These are phyloP conservation scores for Gossypium aridum DNA, from an alignment of 441 rosid genomes.

Conservation along the genomic window DNA sequence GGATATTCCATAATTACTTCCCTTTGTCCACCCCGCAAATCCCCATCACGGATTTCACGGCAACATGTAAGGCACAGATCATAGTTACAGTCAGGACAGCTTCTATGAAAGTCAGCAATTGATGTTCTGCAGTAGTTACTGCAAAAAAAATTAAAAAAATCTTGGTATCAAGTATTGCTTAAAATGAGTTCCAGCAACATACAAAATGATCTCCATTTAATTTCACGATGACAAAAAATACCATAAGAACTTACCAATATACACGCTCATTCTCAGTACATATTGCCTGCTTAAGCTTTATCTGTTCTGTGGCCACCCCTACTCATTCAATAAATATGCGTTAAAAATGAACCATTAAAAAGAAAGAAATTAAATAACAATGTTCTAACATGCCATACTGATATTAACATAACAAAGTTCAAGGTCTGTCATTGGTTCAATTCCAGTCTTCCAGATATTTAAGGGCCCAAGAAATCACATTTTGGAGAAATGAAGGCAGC, in stretches of 20 bases:
- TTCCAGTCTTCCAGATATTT: neutral
- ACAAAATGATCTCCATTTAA: neutral
- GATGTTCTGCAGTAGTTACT: slow-evolving; percentile 73
- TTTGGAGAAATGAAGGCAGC: neutral
- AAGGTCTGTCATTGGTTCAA: neutral
- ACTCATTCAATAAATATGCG: slow-evolving; percentile 10
- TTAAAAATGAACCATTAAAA: neutral
- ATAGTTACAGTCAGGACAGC: slow-evolving; percentile 53
- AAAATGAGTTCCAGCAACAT: neutral
- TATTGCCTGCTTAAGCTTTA: slow-evolving; percentile 24
- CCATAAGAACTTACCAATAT: slow-evolving; percentile 31
- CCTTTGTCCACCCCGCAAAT: slow-evolving; percentile 32
- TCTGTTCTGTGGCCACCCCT: slow-evolving; percentile 31
- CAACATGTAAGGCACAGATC: slow-evolving; percentile 84
- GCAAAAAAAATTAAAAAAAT: slow-evolving; percentile 12
- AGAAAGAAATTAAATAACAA: neutral
- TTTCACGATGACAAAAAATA: neutral
- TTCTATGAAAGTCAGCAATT: slow-evolving; percentile 71
- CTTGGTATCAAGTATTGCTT: slow-evolving; percentile 2
- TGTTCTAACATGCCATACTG: neutral
- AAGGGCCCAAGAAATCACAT: neutral
- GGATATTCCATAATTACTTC: slow-evolving; percentile 34
- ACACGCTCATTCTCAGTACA: slow-evolving; percentile 34
- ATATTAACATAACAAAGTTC: neutral
- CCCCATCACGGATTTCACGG: slow-evolving; percentile 69